phyloP scores from a whole-genome alignment of 2,329 filamentous ascomycete species.

The Chaetothyriales sp. region DNA sequence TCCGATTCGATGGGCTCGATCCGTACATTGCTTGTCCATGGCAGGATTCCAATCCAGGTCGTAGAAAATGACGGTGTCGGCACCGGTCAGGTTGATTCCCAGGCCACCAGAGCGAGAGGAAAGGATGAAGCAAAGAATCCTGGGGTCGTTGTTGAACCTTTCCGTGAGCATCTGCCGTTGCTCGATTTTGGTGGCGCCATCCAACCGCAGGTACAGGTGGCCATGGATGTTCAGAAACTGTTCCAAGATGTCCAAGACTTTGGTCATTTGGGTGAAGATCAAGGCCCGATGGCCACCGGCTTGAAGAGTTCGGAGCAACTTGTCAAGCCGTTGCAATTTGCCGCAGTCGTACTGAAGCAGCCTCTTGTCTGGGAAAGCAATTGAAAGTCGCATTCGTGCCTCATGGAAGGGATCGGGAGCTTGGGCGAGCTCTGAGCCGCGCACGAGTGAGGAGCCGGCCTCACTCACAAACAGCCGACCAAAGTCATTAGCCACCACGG shows the following conservation, averaged over 20 bases:
- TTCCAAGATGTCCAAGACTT: conserved; percentile 91
- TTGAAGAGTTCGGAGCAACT: conserved; percentile 72
- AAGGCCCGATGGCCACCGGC: conserved; percentile 81
- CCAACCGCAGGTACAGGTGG: conserved; percentile 87
- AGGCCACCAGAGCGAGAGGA: conserved; percentile 88
- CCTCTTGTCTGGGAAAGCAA: conserved; percentile 91
- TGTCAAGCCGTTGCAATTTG: conserved; percentile 82
- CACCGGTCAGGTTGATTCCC: conserved; percentile 91
- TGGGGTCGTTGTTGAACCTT: conserved; percentile 86
- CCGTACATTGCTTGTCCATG: conserved; percentile 99
- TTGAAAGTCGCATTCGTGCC: conserved; percentile 78
- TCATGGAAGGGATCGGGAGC: conserved; percentile 75
- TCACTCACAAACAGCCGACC: conserved; percentile 53
- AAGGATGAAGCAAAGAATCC: conserved; percentile 88
- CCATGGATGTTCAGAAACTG: conserved; percentile 97
- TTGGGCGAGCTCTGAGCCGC: conserved; percentile 42
- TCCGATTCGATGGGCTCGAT: conserved; percentile 90
- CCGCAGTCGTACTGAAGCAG: conserved; percentile 97
- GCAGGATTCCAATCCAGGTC: conserved; percentile 99
- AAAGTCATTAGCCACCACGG: conserved; percentile 69
- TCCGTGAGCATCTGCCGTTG: conserved; percentile 91
- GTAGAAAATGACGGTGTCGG: conserved; percentile 97
- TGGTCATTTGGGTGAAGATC: conserved; percentile 99
- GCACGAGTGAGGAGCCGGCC: conserved; percentile 44
- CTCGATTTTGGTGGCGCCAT: conserved; percentile 93